Percentiles rank a stretch among this genome's conserved stretches.
These are phyloP conservation scores for Bauhinia variegata DNA, from an alignment of 306 rosid species.

Conservation along the genomic window DNA sequence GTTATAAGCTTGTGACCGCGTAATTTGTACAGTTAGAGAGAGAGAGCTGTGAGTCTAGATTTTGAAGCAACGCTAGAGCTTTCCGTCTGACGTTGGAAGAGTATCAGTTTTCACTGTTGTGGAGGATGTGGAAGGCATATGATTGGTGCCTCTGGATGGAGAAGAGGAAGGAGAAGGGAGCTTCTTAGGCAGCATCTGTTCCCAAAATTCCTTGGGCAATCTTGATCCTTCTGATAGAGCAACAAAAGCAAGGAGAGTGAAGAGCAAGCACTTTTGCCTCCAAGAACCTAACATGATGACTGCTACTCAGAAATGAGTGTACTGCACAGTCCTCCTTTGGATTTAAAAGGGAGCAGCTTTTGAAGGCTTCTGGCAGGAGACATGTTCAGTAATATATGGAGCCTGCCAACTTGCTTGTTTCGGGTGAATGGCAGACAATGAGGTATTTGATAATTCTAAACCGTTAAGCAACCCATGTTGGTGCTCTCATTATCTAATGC, in stretches of 20 bases:
- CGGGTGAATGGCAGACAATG: constrained; percentile 80
- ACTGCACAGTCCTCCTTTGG: constrained; percentile 15
- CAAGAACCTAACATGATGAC: constrained; percentile 59
- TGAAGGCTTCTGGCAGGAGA: constrained; percentile 53
- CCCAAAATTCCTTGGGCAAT: constrained; percentile 57
- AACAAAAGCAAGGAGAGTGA: constrained; percentile 50
- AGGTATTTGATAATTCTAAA: constrained; percentile 53
- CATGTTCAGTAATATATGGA: constrained; percentile 77
- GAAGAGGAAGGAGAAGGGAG: constrained; percentile 80
- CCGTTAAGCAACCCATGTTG: constrained; percentile 51
- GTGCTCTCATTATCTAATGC: constrained; percentile 48
- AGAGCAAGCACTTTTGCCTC: constrained; percentile 57
- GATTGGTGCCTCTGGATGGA: constrained; percentile 81
- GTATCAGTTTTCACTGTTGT: constrained; percentile 39
- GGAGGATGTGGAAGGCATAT: constrained; percentile 47
- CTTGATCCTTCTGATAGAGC: constrained; percentile 73
- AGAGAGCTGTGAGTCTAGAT: not conserved
- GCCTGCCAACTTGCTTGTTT: constrained; percentile 71
- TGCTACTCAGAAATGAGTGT: not conserved
- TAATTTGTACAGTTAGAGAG: constrained; percentile 28
- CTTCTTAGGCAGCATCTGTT: constrained; percentile 94
- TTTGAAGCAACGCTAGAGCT: constrained; percentile 47
- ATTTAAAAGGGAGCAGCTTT: constrained; percentile 52
- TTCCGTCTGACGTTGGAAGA: constrained; percentile 59
- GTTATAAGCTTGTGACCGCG: constrained; percentile 19